Base-by-base conservation (phyloP, 2,329 filamentous ascomycete species). In the Colletotrichum simmondsii region DNA sequence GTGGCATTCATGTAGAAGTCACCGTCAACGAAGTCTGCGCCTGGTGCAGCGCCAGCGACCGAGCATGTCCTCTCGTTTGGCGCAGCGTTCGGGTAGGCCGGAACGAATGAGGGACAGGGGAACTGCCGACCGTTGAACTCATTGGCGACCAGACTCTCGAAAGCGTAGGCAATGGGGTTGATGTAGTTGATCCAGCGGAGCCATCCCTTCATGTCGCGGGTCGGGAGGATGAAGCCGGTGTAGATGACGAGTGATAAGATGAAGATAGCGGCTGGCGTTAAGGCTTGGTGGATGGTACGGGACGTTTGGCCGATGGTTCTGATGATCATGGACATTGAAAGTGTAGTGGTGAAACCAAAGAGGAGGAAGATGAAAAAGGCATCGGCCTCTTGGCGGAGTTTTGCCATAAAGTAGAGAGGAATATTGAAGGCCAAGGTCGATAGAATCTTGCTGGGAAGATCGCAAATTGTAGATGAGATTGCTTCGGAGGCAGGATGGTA, bases 91-190 rank as follows among this genome's bases (percentile, higher is more conserved):
- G 72, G 72, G 35, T 80, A 80, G 1, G 68, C 66, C 2, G 61
- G 67, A n/a, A 77, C 74, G 65, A 79, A 68, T 62, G 74, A 12
- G 54, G 75, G 12, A 76, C 77, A 60, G 0, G 72, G 63, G 76
- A 89, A 92, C 0, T 83, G 71, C 3, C 88, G 84, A 24, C 85
- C 84, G 56, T 87, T 75, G 86, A 87, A 87, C 76, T 94, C 92
- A 75, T 93, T 94, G 0, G 90, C 81, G 71, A 94, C 82, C 2
- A 94, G 88, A 2, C 88, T 89, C 78, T 94, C 92, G 75, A 93
- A 94, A 1, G 89, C 87, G 76, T 93, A 94, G 0, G 82, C 77
- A 2, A 76, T 78, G 0, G 87, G 87, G 67, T 89, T 89, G 72
- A 88, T 78, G 63, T 87, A 89, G 75, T 85, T 89, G 16, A 92